Evolutionary conservation across 2,329 filamentous ascomycete species (phyloP), one percentile per base, ranked within the genome.

Genomic region (Neonectria coccinea): DNA sequence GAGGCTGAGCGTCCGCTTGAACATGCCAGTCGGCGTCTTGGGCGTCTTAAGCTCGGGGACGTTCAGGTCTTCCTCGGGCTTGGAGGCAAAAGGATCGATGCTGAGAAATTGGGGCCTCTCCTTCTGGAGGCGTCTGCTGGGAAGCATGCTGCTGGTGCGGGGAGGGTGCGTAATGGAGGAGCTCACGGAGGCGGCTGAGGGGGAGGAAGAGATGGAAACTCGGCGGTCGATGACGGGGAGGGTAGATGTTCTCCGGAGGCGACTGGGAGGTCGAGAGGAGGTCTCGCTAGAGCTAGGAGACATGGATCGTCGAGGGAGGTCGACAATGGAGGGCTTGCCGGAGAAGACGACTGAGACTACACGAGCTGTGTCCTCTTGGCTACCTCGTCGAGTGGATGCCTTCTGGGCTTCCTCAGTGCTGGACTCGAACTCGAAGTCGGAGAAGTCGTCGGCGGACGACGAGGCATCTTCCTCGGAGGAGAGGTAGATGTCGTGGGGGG

Each of bases 381-480:
- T 85, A 58, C 70, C 75, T 45, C 81, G 77, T 62, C 79, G 69
- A n/a, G 59, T 61, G 39, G 61, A 56, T 5, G 72, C 67, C 69
- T 69, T 55, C 56, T 72, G 65, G 5, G 67, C 70, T 41, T 76
- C 70, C 55, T 81, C 81, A 64, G 76, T 81, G 20, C 79, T 79
- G 53, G 82, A 84, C 67, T 86, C 83, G 68, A 79, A 78, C 51
- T 85, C 84, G 71, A 83, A 83, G 71, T 88, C 85, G 59, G 86
- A 89, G 66, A 85, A 85, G 76, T 88, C 84, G 75, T 88, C 88
- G 50, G 86, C 85, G 18, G 85, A 87, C 1, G 88, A 88, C 1
- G 88, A 90, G 31, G 84, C 87, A 67, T 90, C 88, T 74, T 91
- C 88, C 69, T 91, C 88, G 0, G 87, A 89, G 2, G 88, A 90